Conservation (phyloP, 2,329 filamentous ascomycete genomes). For the Cladophialophora immunda region DNA sequence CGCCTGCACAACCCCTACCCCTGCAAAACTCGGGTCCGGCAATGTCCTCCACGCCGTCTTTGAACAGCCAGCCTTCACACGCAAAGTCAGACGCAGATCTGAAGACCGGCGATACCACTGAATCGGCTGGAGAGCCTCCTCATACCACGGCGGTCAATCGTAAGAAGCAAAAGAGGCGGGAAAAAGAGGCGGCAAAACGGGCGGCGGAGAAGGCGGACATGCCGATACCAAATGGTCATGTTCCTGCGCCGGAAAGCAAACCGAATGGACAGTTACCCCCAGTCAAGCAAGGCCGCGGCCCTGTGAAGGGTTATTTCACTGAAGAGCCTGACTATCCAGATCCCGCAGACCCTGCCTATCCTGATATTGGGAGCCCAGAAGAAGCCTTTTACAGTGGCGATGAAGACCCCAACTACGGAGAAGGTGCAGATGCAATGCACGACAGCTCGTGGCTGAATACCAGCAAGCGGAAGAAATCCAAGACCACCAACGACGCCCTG, state of each 20-base stretch:
- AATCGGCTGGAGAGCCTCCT: conserved; percentile 39
- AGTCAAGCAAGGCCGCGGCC: conserved; percentile 39
- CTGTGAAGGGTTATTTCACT: conserved; percentile 42
- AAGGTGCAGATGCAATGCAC: conserved; percentile 41
- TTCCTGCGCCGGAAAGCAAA: conserved; percentile 2
- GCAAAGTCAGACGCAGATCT: conserved; percentile 40
- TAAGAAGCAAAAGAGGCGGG: conserved; percentile 93
- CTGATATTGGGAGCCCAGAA: conserved; percentile 59
- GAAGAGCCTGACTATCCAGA: conserved; percentile 46
- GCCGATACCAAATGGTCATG: conserved; percentile 42
- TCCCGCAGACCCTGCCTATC: conserved; percentile 46
- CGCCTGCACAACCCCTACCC: conserved; percentile 27
- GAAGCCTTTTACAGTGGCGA: conserved; percentile 67
- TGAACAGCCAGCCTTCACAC: conserved; percentile 40
- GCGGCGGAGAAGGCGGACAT: conserved; percentile 63
- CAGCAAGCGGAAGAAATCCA: conserved; percentile 46
- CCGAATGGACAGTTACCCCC: conserved; percentile 36
- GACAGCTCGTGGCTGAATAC: conserved; percentile 40
- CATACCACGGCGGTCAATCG: conserved; percentile 72
- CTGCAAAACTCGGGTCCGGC: conserved; percentile 25
- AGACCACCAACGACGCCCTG: conserved; percentile 29
- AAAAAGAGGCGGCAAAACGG: conserved; percentile 80
- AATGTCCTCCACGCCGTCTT: conserved; percentile 31
- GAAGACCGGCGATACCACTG: conserved; percentile 44
- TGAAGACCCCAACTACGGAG: conserved; percentile 52